Conservation (phyloP, 768 basidiomycete genomes). For the Tulasnella sp. region DNA sequence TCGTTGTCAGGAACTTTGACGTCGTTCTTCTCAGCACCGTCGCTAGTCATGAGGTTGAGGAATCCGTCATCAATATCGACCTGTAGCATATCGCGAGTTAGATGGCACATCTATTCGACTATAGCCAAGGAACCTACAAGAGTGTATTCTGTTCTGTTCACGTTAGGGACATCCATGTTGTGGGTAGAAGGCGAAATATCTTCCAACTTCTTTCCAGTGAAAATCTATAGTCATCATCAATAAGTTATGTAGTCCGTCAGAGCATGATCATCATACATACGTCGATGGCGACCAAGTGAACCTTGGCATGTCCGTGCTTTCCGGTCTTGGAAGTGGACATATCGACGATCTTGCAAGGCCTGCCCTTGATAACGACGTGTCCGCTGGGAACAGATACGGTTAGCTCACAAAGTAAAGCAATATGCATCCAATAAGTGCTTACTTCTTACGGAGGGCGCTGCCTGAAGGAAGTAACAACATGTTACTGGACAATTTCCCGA, state of each 20-base stretch:
- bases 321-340: constrained; percentile 99
- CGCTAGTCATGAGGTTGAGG: constrained; percentile 82
- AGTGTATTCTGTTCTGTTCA: constrained; percentile 76
- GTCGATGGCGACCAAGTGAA: constrained; percentile 93
- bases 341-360: constrained; percentile 97
- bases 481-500: not conserved
- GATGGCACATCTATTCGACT: not conserved
- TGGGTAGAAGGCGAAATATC: constrained; percentile 94
- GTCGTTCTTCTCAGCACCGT: constrained; percentile 80
- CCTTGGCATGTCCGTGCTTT: constrained; percentile 99
- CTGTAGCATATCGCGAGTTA: constrained; percentile 26
- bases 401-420: not conserved
- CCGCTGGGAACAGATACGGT: constrained; percentile 16
- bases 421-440: not conserved
- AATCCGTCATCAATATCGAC: constrained; percentile 87
- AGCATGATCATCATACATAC: constrained; percentile 37
- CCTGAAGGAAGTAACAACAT: not conserved
- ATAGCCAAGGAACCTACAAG: constrained; percentile 43
- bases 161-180: constrained; percentile 99
- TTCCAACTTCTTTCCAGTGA: constrained; percentile 96
- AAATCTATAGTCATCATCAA: constrained; percentile 52
- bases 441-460: constrained; percentile 14
- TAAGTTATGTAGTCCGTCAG: not conserved
- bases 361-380: constrained; percentile 87
- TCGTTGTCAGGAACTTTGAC: constrained; percentile 83